Base-by-base conservation (phyloP, 768 basidiomycete genomes). In the Russula vinacea region DNA sequence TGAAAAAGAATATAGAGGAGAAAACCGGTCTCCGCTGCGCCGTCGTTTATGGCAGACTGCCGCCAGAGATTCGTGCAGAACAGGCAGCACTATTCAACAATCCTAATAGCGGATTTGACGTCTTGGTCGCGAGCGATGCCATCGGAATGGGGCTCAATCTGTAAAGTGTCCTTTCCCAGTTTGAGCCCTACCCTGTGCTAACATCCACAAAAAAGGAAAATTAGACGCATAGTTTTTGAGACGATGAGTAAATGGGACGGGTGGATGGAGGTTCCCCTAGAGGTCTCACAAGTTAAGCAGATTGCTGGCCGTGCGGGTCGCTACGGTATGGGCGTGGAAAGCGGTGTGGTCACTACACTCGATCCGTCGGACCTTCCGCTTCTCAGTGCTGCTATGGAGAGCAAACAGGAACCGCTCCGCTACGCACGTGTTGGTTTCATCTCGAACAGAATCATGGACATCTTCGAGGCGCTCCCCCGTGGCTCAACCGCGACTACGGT, bases 91-190 rank as follows among this genome's bases (percentile, higher is more conserved):
- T 93, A 39, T 98, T 98, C 81, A 98, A 99, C 70, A 84, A 92
- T 64, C 85, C 85, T 0, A 71, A 83, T 47, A 91, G 88, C n/a
- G 87, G 85, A 1, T 91, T 90, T 70, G 90, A 96, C 69, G 87
- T 98, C 2, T 80, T 99, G 47, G 84, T 98, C 19, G 96, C 92
- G 1, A 94, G 91, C 69, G 97, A 99, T 71, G 94, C 94, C 0
- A 88, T 98, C 55, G 94, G 97, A 2, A 95, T 99, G 94, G 97
- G 97, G 0, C 80, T 99, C 24, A 98, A 99, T 72, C 76, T 99
- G 97, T 98, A 73, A 50, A 10, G 10, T 47, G 90, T 78, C 5
- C 22, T 22, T 32, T 22, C 56, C 35, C 52, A n/a, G n/a, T 22
- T 58, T 29, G 29, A 14, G 2, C 24, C 39, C 14, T 37, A 29